phyloP scores from a whole-genome alignment of 2,329 filamentous ascomycete species.

The Xylariaceae sp. region DNA sequence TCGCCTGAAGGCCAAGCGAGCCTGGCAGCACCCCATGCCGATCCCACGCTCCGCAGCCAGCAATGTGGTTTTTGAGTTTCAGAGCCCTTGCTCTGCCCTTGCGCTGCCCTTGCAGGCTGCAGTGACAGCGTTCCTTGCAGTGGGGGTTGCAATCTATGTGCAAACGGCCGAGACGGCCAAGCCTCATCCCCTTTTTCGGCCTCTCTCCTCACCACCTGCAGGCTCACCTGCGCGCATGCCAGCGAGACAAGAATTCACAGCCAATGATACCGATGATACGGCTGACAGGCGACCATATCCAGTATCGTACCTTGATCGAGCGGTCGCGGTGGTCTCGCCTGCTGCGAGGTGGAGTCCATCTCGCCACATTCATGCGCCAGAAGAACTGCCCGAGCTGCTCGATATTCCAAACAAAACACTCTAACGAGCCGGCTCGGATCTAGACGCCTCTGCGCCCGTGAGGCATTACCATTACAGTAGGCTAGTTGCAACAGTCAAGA shows the following conservation, averaged over 20 bases:
- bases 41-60: too few species aligned
- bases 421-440: too few species aligned
- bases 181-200: neutral
- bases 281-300: neutral
- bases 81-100: too few species aligned
- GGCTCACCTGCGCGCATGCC: neutral
- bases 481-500: neutral
- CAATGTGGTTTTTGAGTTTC: too few species aligned
- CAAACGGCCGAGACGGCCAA: neutral
- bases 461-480: neutral
- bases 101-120: too few species aligned
- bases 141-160: neutral
- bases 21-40: too few species aligned
- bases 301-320: neutral
- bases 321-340: neutral
- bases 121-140: neutral
- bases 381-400: neutral
- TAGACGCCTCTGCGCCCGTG: too few species aligned
- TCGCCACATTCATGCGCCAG: neutral
- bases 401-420: neutral
- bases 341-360: too few species aligned
- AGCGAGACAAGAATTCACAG: neutral
- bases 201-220: neutral
- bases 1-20: too few species aligned
- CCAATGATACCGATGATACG: neutral